Percentiles rank a stretch among this genome's conserved stretches.
Evolutionary conservation across 2,329 filamentous ascomycete genomes (phyloP).

Genomic region (Aplosporella prunicola): DNA sequence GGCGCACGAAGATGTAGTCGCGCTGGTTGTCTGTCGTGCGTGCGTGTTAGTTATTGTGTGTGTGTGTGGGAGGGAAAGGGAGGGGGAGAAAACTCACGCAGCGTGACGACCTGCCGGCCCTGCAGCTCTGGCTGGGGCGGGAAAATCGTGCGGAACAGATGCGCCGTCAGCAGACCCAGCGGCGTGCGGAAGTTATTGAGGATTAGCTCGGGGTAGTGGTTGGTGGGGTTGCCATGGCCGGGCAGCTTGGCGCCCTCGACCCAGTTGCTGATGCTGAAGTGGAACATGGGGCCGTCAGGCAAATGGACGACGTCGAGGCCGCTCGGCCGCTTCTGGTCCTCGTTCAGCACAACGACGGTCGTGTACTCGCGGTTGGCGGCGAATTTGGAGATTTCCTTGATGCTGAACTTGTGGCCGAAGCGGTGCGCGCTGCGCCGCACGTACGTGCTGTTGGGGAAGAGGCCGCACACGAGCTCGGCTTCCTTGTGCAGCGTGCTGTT

Average conservation of each 20-base stretch:
- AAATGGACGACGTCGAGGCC: slow-evolving; percentile 79
- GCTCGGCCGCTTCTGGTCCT: slow-evolving; percentile 77
- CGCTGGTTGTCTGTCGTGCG: slow-evolving; percentile 61
- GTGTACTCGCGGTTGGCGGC: slow-evolving; percentile 77
- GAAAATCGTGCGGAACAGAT: slow-evolving; percentile 71
- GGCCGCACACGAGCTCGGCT: slow-evolving; percentile 63
- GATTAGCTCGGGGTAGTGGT: slow-evolving; percentile 81
- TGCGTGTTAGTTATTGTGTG: neutral
- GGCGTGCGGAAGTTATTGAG: slow-evolving; percentile 94
- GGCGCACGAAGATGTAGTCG: slow-evolving; percentile 87
- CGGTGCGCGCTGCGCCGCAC: slow-evolving; percentile 76
- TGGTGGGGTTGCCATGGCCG: slow-evolving; percentile 82
- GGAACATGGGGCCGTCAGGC: slow-evolving; percentile 79
- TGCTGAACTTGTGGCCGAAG: slow-evolving; percentile 81
- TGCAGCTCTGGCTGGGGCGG: slow-evolving; percentile 74
- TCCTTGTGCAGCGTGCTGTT: slow-evolving; percentile 82
- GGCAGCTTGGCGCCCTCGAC: slow-evolving; percentile 78
- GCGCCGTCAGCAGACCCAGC: slow-evolving; percentile 73
- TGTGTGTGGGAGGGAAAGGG: neutral
- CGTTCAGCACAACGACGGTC: slow-evolving; percentile 72
- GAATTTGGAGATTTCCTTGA: slow-evolving; percentile 82
- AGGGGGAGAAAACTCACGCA: slow-evolving; percentile 35
- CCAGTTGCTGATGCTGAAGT: slow-evolving; percentile 87
- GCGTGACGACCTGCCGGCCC: slow-evolving; percentile 79
- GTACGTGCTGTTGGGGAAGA: slow-evolving; percentile 76